Base-by-base conservation (phyloP, 495 filamentous ascomycete species). In the Talaromyces nanjingensis region DNA sequence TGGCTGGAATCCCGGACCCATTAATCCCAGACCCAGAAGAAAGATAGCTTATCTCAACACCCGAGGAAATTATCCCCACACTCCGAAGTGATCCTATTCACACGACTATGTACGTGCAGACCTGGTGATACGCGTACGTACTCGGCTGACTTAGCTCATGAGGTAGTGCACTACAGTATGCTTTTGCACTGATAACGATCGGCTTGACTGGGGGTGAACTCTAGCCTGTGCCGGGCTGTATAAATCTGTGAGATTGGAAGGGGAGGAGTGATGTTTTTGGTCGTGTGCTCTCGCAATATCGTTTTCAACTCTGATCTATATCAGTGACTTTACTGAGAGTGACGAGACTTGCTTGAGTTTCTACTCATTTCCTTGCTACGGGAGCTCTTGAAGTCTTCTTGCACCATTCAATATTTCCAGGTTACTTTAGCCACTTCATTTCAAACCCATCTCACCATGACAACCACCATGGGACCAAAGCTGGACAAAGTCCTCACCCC, bases 401-500 rank as follows among this genome's bases (percentile, higher is more conserved):
- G 22, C 49, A 16, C 3, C 4, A 54, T 20, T 16, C 49, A 25
- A 54, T n/a, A 9, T 27, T 5, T n/a, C n/a, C n/a, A n/a, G n/a
- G n/a, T n/a, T 12, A 6, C 25, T 54, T 8, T 22, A 1, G 25
- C 18, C 6, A 11, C 14, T 54, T 27, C 24, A 16, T 54, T 18
- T 27, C 20, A 54, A 54, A 54, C 9, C n/a, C 29, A 3, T 27
- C 4, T 54, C 4, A 24, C 20, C 22, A 27, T 18, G 14, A 54
- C 20, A 1, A 54, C 29, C 4, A 31, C 29, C 6, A 7, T 54
- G 49, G 49, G 22, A 25, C 49, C 49, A 12, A 54, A 54, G 49
- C 24, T 54, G 49, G 49, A 54, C 49, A 54, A 54, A 25, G 49
- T 54, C 49, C 6, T 8, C 20, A 39, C 55, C 6, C 66, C 65